Evolutionary conservation across 129 eudicot genomes (phyloP), one percentile per base, ranked within the genome.

Genomic region (Helichrysum umbraculigerum): DNA sequence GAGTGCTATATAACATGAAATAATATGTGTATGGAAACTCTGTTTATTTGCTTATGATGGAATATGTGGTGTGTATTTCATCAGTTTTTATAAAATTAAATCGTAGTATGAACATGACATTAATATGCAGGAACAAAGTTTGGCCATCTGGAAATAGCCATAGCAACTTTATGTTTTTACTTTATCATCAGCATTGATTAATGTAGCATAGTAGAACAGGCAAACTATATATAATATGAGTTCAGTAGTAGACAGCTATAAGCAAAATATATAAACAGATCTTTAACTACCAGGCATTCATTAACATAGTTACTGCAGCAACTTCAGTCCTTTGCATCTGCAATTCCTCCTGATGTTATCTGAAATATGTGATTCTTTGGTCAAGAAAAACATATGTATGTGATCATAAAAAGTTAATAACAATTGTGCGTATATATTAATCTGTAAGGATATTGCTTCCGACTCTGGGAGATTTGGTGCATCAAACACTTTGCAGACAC

Each of bases 391-490:
- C 79, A 70, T 4, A 72, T 20, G 51, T 9, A 76, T 16, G 59
- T 9, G 54, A 33, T 44, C 42, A 42, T 37, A 25, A 11, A 11
- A 19, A 15, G 59, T 28, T 39, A 39, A 47, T 14, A 28, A 39
- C 50, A 35, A 2, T 47, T 19, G 17, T 20, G 59, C 22, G 52
- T 2, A 35, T 37, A 21, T 47, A 57, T 58, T 58, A 62, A 51
- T 41, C 21, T 60, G 44, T 3, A 88, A 91, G 97, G 94, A 94
- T 94, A 94, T 94, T 76, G 99, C 99, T 91, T 94, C 99, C 3
- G 97, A 83, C 77, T 91, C 99, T 0, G 99, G 99, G 30, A 94
- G 97, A 87, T 94, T 94, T 39, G 99, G 99, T 52, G 99, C 99
- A 79, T 94, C 99, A 74, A 95, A 95, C 72, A 95, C 99, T 81